These are phyloP conservation scores for Collybia sp. DNA, from an alignment of 768 basidiomycete species.

Conservation along the genomic window DNA sequence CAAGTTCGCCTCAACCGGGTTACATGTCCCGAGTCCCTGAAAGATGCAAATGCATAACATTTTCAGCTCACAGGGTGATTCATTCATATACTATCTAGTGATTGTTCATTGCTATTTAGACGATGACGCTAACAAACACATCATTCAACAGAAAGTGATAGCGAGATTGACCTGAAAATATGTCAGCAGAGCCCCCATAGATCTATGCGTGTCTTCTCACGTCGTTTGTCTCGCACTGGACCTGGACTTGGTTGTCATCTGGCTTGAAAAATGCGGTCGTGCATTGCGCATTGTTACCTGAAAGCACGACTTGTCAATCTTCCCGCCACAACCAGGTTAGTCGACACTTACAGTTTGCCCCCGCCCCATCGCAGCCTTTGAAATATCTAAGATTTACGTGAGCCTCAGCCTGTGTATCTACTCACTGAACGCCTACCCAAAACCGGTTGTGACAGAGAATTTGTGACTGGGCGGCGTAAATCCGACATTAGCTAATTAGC, in stretches of 20 bases:
- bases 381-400: slow-evolving; percentile 14
- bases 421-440: slow-evolving; percentile 14
- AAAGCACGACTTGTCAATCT: not conserved
- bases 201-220: slow-evolving; percentile 11
- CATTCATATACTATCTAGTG: not conserved
- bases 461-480: slow-evolving; percentile 13
- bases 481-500: not conserved
- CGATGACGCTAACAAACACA: no score
- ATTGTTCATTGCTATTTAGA: not conserved
- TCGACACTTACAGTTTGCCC: slow-evolving; percentile 18
- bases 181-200: not conserved
- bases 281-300: slow-evolving; percentile 24
- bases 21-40: no score
- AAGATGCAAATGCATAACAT: no score
- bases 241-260: slow-evolving; percentile 23
- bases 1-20: no score
- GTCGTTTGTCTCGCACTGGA: slow-evolving; percentile 25
- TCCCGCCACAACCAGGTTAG: not conserved
- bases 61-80: no score
- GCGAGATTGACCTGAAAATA: slow-evolving; percentile 9
- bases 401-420: not conserved
- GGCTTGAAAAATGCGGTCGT: slow-evolving; percentile 23
- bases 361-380: slow-evolving; percentile 22
- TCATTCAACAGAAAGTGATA: slow-evolving; percentile 11
- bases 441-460: slow-evolving; percentile 30